A percentile compares a stretch with the other conserved stretches of the same genome.
Evolutionary conservation across 495 filamentous ascomycete genomes (phyloP).

Genomic region (Cladorrhinum samala): DNA sequence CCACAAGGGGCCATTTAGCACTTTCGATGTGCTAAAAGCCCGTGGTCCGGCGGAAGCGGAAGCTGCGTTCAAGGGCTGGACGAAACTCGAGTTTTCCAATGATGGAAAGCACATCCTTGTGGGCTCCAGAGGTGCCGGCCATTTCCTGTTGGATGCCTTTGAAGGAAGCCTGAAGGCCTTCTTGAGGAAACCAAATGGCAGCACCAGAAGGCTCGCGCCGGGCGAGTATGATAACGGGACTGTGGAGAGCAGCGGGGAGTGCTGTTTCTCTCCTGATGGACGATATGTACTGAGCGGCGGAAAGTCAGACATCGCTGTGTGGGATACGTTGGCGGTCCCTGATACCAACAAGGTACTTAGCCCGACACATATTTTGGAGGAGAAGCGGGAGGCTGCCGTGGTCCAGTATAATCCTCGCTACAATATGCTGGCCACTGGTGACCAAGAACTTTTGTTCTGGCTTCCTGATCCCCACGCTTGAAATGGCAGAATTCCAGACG

Average conservation of each 20-base stretch:
- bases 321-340: slow-evolving; percentile 63
- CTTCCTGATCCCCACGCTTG: slow-evolving; percentile 64
- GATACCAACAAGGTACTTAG: slow-evolving; percentile 55
- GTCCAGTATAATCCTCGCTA: slow-evolving; percentile 84
- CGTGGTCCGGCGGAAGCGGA: slow-evolving; percentile 28
- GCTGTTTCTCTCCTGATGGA: slow-evolving; percentile 82
- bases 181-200: slow-evolving; percentile 39
- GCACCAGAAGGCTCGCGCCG: slow-evolving; percentile 40
- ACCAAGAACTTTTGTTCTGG: slow-evolving; percentile 88
- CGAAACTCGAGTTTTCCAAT: slow-evolving; percentile 85
- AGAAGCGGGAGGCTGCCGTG: slow-evolving; percentile 60
- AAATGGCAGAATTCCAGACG: not conserved
- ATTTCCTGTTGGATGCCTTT: slow-evolving; percentile 89
- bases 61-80: slow-evolving; percentile 59
- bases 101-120: slow-evolving; percentile 84
- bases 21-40: slow-evolving; percentile 64
- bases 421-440: slow-evolving; percentile 83
- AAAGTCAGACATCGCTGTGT: slow-evolving; percentile 66
- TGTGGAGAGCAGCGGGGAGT: slow-evolving; percentile 61
- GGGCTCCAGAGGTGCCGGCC: slow-evolving; percentile 70
- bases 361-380: slow-evolving; percentile 58
- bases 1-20: slow-evolving; percentile 81
- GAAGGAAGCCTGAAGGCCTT: slow-evolving; percentile 66
- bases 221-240: slow-evolving; percentile 36
- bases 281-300: slow-evolving; percentile 77